These are phyloP conservation scores for Dendrobium huoshanense DNA, from an alignment of 106 monocot species.

Conservation along the genomic window DNA sequence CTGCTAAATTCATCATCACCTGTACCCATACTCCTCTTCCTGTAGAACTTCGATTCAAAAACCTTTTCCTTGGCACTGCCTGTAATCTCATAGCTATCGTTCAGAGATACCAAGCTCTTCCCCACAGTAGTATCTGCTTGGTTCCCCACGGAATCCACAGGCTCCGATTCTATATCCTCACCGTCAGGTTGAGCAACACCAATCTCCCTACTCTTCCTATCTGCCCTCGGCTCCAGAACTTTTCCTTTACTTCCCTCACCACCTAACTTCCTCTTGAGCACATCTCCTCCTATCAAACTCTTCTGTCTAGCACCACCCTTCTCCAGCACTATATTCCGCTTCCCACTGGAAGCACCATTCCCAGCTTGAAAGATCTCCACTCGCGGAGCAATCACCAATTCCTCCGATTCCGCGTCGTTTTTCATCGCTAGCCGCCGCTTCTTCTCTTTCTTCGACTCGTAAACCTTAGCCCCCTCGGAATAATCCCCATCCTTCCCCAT, in stretches of 20 bases:
- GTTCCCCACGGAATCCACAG: neutral
- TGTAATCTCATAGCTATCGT: neutral
- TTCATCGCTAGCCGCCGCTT: conserved; percentile 3
- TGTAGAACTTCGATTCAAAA: neutral
- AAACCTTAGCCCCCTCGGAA: neutral
- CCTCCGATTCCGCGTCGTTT: neutral
- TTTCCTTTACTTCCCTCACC: neutral
- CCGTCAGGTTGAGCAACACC: neutral
- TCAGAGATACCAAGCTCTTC: conserved; percentile 1
- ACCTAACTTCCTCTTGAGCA: neutral
- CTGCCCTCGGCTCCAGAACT: neutral
- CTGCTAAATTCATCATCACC: conserved; percentile 1
- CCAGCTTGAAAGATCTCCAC: neutral
- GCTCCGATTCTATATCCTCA: neutral
- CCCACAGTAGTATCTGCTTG: neutral
- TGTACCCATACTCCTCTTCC: neutral
- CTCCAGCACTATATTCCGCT: neutral
- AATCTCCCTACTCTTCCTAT: neutral
- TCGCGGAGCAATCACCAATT: neutral
- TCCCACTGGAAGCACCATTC: neutral
- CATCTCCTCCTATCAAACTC: neutral
- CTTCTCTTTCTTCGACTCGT: conserved; percentile 4
- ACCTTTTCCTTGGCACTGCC: neutral
- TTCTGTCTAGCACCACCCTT: conserved; percentile 1
- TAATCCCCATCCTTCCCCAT: conserved; percentile 11